Conservation (phyloP, 2,329 filamentous ascomycete species). For the Pseudogymnoascus sp. region DNA sequence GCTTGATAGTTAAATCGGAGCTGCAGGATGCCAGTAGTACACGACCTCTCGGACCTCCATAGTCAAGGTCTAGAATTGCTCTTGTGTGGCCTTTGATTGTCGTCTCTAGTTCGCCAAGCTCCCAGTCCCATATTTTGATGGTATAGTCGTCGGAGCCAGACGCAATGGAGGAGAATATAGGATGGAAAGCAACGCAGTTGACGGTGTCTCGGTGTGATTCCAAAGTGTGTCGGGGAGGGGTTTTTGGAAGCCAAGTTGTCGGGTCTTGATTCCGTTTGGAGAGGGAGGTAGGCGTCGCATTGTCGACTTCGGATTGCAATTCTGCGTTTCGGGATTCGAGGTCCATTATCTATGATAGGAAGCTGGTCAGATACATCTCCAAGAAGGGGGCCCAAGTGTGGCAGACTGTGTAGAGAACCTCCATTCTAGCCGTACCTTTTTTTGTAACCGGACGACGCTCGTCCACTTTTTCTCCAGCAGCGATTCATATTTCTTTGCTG, state of each 20-base stretch:
- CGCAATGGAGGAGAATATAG: slow-evolving; percentile 81
- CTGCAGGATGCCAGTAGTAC: slow-evolving; percentile 64
- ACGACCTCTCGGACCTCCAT: slow-evolving; percentile 73
- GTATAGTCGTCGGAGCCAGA: slow-evolving; percentile 88
- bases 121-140: slow-evolving; percentile 98
- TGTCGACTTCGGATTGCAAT: slow-evolving; percentile 79
- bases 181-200: slow-evolving; percentile 87
- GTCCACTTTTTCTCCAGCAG: slow-evolving; percentile 98
- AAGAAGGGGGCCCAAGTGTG: background rate
- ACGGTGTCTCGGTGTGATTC: slow-evolving; percentile 76
- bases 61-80: slow-evolving; percentile 81
- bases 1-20: slow-evolving; percentile 84
- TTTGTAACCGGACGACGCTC: slow-evolving; percentile 86
- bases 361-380: background rate
- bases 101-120: slow-evolving; percentile 79
- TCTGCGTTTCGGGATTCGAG: slow-evolving; percentile 67
- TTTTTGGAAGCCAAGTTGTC: slow-evolving; percentile 75
- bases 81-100: slow-evolving; percentile 91
- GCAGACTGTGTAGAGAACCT: background rate
- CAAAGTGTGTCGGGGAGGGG: slow-evolving; percentile 72
- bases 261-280: slow-evolving; percentile 79
- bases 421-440: slow-evolving; percentile 58
- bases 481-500: slow-evolving; percentile 88
- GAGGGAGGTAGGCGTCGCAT: slow-evolving; percentile 67
- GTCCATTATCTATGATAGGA: slow-evolving; percentile 74